phyloP scores from a whole-genome alignment of 23 red algal genomes.

The Gracilaria domingensis region DNA sequence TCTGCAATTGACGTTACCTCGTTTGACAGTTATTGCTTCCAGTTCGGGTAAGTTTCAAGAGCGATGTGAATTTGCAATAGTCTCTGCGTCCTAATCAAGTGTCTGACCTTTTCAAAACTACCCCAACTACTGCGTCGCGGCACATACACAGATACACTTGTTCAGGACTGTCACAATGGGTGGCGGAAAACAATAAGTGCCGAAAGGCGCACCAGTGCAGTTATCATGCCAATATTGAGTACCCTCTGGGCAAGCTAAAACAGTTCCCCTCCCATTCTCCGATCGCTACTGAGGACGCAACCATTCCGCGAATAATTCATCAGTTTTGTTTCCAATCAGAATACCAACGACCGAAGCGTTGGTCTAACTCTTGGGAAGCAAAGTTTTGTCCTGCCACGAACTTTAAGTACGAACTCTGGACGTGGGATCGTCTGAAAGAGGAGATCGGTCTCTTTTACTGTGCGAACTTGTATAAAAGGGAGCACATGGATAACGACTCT shows the following conservation, averaged over 20 bases:
- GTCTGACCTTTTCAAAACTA: neutral
- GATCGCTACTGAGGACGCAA: neutral
- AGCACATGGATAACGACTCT: conserved; percentile 34
- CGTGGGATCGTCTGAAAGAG: conserved; percentile 60
- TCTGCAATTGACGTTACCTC: conserved; percentile 71
- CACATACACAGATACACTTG: conserved; percentile 63
- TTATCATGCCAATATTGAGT: conserved; percentile 38
- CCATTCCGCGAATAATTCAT: conserved; percentile 64
- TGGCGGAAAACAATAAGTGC: conserved; percentile 71
- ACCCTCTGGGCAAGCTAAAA: conserved; percentile 61
- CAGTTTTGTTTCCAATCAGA: conserved; percentile 63
- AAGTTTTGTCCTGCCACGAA: conserved; percentile 53
- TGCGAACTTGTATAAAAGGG: conserved; percentile 57
- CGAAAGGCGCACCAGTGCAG: conserved; percentile 57
- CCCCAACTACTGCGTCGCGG: neutral
- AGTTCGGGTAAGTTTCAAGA: conserved; percentile 63
- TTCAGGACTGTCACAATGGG: conserved; percentile 72
- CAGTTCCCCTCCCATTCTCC: conserved; percentile 39
- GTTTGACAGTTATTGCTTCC: conserved; percentile 74
- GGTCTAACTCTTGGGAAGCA: conserved; percentile 54
- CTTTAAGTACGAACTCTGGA: conserved; percentile 59
- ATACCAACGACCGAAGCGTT: conserved; percentile 45
- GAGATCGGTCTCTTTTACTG: conserved; percentile 52
- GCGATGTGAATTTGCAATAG: neutral
- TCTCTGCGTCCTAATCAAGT: neutral